These are phyloP conservation scores for Asterella californica DNA, from an alignment of 225 moss, liverwort and hornwort genomes.

Conservation along the genomic window DNA sequence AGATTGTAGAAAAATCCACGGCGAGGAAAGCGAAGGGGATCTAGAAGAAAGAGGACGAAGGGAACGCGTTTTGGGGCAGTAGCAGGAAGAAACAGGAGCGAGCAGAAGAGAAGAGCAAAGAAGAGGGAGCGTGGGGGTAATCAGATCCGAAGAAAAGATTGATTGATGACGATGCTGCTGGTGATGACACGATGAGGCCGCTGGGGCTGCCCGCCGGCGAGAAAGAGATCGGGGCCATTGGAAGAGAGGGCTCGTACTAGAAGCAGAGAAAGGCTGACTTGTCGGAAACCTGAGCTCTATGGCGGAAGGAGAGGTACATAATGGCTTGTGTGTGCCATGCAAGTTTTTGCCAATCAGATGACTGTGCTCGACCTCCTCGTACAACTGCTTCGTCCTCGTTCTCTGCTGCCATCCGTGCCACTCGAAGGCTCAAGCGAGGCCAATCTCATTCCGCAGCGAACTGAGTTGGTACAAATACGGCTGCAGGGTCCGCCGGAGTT, in stretches of 20 bases:
- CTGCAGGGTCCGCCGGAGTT: neutral
- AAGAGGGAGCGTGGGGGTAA: neutral
- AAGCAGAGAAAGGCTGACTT: slow-evolving; percentile 5
- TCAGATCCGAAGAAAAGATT: neutral
- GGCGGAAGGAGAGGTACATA: slow-evolving; percentile 9
- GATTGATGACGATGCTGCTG: neutral
- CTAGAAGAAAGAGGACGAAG: neutral
- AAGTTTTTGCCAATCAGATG: slow-evolving; percentile 4
- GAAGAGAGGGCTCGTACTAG: neutral
- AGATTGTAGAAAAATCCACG: neutral
- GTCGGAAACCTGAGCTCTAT: neutral
- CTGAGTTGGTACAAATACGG: neutral
- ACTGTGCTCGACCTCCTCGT: neutral
- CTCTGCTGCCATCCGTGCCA: neutral
- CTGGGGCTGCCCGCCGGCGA: neutral
- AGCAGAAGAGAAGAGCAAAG: neutral
- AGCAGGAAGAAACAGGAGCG: neutral
- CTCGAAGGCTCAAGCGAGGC: neutral
- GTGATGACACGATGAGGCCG: neutral
- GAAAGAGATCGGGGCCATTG: neutral
- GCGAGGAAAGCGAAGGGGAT: neutral
- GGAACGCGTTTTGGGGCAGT: neutral
- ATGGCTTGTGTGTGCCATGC: slow-evolving; percentile 3
- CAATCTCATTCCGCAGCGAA: neutral
- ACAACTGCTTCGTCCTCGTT: neutral